Base-by-base conservation (phyloP, 1,284 basidiomycete species). In the Cutaneotrichosporon dermatis region DNA sequence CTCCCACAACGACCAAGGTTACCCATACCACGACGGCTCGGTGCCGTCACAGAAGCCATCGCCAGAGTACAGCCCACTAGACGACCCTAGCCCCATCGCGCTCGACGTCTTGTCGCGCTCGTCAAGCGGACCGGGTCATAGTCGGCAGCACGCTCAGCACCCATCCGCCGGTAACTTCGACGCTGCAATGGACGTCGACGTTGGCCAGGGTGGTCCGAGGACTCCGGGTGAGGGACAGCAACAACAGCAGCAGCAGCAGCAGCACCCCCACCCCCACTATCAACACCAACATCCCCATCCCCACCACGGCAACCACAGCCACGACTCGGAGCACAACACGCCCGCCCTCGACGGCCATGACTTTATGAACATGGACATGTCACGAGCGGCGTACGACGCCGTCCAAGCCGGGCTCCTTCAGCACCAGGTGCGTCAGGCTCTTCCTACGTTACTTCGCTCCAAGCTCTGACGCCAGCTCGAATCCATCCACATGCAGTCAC, bases 401-500 rank as follows among this genome's bases (percentile, higher is more conserved):
- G 54, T 63, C 40, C 64, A 66, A 56, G 64, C 64, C 1, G 61
- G 64, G 13, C 53, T 66, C 25, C 55, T 66, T 10, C 64, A 65
- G 41, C 61, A 61, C 16, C 64, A 66, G 59, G 64, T 66, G 49
- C 4, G 62, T 58, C 25, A 25, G 25, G 25, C 25, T 25, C 25
- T 25, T 25, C 25, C 25, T 25, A 25, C 25, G 35, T 40, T 9
- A 7, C 25, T 33, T 36, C 6, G 34, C 16, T 35, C 33, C 13
- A 4, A n/a, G 45, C 12, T 8, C 58, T 64, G 51, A 60, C 57
- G 12, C 45, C 63, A 79, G 76, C 73, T 79, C 45, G 75, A 76
- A 60, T 65, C 71, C 25, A 75, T 79, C 48, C 76, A 77, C 63
- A 77, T 79, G 76, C 77, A 77, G 65, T 77, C 76, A 4, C 77